Evolutionary conservation across 805 yeast genomes (phyloP), one percentile per base, ranked within the genome.

Genomic region (Barnettozyma sucrosica): DNA sequence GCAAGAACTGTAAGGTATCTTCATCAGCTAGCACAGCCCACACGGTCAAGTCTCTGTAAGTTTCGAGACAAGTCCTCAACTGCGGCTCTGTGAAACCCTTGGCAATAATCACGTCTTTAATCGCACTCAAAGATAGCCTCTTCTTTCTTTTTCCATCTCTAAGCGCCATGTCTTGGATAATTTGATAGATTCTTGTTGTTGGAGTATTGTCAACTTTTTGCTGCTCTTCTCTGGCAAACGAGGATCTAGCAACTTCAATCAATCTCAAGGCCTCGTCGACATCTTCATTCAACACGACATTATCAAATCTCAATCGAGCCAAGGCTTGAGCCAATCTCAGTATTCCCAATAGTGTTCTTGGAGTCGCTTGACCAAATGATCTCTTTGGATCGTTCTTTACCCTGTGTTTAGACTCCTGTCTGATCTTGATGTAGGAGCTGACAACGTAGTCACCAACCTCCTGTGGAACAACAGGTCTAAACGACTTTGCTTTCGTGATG

Each of bases 261-360:
- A 93, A 75, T 60, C 99, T 79, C 59, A 93, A 71, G 0, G 99
- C 97, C 69, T 93, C 99, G 61, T 93, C 98, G 36, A 93, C 97
- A 66, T 93, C 98, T 49, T 79, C 86, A 38, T 74, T 68, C 28
- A 72, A 74, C 7, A 93, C 98, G 18, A 62, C 68, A 52, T 83
- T 75, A 49, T 83, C 82, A 63, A 93, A 88, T 61, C 97, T 76
- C 49, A 93, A 74, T 58, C 97, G 77, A 0, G 99, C 98, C 53
- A 87, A 74, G 1, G 97, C 99, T 69, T 92, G 98, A 1, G 99
- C 79, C 75, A 93, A 74, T 70, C 99, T 83, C 55, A 93, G 70
- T 43, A 95, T 83, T 56, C 93, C 98, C 49, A 93, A 74, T 52
- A 93, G 74, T 2, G 98, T 89, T 73, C 99, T 83, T 49, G 98